Percentiles rank a stretch among this genome's conserved stretches.
phyloP scores from a whole-genome alignment of 495 filamentous ascomycete species.

The Pyrenula aspistea region DNA sequence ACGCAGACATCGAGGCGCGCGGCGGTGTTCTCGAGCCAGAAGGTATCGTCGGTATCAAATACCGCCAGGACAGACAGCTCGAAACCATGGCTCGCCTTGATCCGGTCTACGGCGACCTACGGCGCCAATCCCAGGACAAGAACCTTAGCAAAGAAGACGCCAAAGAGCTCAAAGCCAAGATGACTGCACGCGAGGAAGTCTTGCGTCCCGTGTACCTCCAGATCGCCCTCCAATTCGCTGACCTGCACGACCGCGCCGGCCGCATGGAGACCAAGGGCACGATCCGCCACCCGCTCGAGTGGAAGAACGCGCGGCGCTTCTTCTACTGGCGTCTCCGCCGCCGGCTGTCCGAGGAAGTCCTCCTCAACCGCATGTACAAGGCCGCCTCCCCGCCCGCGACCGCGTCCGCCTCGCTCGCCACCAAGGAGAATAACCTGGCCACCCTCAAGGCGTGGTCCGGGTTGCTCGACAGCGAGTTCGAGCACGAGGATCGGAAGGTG shows the following conservation, averaged over 20 bases:
- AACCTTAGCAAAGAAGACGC: conserved; percentile 60
- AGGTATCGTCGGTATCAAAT: conserved; percentile 97
- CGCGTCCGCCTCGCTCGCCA: conserved; percentile 22
- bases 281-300: conserved; percentile 72
- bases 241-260: conserved; percentile 92
- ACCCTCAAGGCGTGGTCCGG: conserved; percentile 69
- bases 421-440: conserved; percentile 50
- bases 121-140: conserved; percentile 59
- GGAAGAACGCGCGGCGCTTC: conserved; percentile 89
- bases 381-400: conserved; percentile 28
- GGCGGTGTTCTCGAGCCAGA: conserved; percentile 97
- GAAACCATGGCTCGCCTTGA: conserved; percentile 97
- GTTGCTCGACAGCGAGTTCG: conserved; percentile 50
- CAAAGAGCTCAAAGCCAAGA: conserved; percentile 68
- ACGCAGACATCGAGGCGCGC: conserved; percentile 89
- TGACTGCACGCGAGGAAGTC: conserved; percentile 76
- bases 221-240: conserved; percentile 88
- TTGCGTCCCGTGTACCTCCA: conserved; percentile 88
- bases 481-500: conserved; percentile 66
- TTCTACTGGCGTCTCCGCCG: conserved; percentile 99
- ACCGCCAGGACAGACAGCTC: conserved; percentile 90
- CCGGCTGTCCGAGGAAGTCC: conserved; percentile 90
- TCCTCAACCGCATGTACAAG: conserved; percentile 73
- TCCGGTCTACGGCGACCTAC: conserved; percentile 66
- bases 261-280: conserved; percentile 96